Evolutionary conservation across 768 basidiomycete genomes (phyloP), one percentile per base, ranked within the genome.

Genomic region (Punctularia strigosozonata): DNA sequence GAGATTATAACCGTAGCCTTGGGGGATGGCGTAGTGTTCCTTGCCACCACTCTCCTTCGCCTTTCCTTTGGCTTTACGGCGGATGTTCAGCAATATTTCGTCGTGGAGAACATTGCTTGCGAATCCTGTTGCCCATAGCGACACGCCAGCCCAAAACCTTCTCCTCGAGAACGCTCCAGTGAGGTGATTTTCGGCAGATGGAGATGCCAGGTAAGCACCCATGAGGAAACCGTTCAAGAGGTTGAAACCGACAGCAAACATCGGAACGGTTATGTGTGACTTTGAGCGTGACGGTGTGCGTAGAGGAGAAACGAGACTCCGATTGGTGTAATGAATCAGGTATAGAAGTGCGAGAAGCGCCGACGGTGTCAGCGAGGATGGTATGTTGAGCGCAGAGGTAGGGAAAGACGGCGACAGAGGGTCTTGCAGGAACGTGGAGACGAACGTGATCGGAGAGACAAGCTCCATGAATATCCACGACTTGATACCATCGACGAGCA

Each of bases 51-150:
- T 30, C 56, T 37, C 37, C 45, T 54, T 61, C 24, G 53, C 51
- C 43, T 53, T 58, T 24, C 50, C 47, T 48, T 46, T 58, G 5
- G 78, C 74, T 25, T 75, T 75, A 44, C 83, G 72, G 5, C 90
- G 75, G 38, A 98, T 75, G 49, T 81, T 66, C 51, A 89, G 67
- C 6, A 98, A 74, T 21, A 97, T 69, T 55, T 95, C 91, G 60
- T 98, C 94, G 57, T 95, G 91, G 24, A 71, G 63, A 23, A 95
- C 63, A 58, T 98, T 98, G 0, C 88, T 86, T 0, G 53, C 60
- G 31, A 91, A 69, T 0, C 94, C 94, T 0, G 62, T 24, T 0
- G 64, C 63, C 83, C 88, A 97, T 3, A 91, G 50, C 1, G 42
- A 50, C 10, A 85, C 50, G 2, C 85, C 86, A 3, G 58, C 25